Evolutionary conservation across 2,329 filamentous ascomycete genomes (phyloP).

Genomic region (Epichloe bromicola): DNA sequence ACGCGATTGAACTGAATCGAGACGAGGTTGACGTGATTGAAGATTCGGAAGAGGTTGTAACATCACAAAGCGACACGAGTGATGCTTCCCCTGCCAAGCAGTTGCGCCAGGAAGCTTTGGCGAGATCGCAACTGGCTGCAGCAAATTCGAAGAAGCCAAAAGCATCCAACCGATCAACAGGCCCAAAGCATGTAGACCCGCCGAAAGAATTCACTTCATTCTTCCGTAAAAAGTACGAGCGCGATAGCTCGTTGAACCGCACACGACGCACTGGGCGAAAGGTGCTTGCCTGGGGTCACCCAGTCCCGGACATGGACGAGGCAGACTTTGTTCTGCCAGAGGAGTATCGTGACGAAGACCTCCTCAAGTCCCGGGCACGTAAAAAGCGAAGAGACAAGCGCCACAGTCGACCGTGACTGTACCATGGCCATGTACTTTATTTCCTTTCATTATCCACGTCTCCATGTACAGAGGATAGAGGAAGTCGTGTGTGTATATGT

Average conservation of each 20-base stretch:
- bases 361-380: slow-evolving; percentile 44
- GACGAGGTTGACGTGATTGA: slow-evolving; percentile 21
- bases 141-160: slow-evolving; percentile 21
- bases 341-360: slow-evolving; percentile 45
- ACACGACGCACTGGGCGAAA: slow-evolving; percentile 56
- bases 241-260: slow-evolving; percentile 65
- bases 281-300: slow-evolving; percentile 67
- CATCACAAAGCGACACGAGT: slow-evolving; percentile 45
- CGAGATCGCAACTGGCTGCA: slow-evolving; percentile 32
- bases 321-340: slow-evolving; percentile 63
- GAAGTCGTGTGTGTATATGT: not conserved
- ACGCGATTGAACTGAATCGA: slow-evolving; percentile 7
- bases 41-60: slow-evolving; percentile 8
- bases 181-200: slow-evolving; percentile 23
- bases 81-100: slow-evolving; percentile 47
- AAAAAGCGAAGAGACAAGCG: slow-evolving; percentile 50
- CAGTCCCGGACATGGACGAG: slow-evolving; percentile 60
- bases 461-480: not conserved
- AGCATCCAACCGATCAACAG: slow-evolving; percentile 13
- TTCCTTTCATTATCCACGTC: not conserved
- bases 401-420: slow-evolving; percentile 28
- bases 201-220: slow-evolving; percentile 70
- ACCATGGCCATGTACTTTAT: not conserved
- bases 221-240: slow-evolving; percentile 70
- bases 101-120: slow-evolving; percentile 57